Base-by-base conservation (phyloP, 495 filamentous ascomycete genomes). In the Ascobolus immersus region DNA sequence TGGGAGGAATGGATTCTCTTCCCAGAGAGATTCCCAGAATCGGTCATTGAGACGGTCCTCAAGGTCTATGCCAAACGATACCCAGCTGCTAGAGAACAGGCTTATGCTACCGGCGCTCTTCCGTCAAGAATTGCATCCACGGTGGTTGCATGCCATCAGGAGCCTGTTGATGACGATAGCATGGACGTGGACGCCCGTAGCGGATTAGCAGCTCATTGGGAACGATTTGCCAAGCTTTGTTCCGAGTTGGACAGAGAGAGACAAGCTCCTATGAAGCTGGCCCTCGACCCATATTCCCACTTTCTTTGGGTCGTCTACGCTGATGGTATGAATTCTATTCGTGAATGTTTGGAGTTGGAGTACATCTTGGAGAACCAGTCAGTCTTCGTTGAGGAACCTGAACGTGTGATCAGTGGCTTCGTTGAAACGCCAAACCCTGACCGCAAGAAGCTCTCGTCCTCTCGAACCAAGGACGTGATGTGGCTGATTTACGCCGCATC, bases 181-280 rank as follows among this genome's bases (percentile, higher is more conserved):
- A n/a, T n/a, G n/a, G n/a, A n/a, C n/a, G n/a, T n/a, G n/a, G n/a
- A n/a, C n/a, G n/a, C n/a, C n/a, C n/a, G n/a, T n/a, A n/a, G n/a
- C n/a, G n/a, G n/a, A n/a, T n/a, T n/a, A n/a, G n/a, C n/a, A n/a
- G n/a, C 70, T 6, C 82, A 93, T 45, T 96, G 86, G 89, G 67
- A 73, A 26, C 63, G 77, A 28, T 89, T 86, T 53, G 86, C 76
- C 55, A 71, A 82, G 25, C 61, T 93, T 15, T 61, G 82, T 31
- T 58, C 69, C 9, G 82, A 94, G 46, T 62, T 99, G 15, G 75
- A 99, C 45, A 80, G 72, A 39, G 70, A 76, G 38, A 64, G 81
- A 45, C 70, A 73, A 4, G 79, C 91, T 44, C 66, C 72, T 2
- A 48, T 90, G 24, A 68, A 77, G 3, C 54, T 94, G 21, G 65